Percentiles rank a stretch among this genome's conserved stretches.
phyloP scores from a whole-genome alignment of 139 green algal species.

The Closterium sp. region DNA sequence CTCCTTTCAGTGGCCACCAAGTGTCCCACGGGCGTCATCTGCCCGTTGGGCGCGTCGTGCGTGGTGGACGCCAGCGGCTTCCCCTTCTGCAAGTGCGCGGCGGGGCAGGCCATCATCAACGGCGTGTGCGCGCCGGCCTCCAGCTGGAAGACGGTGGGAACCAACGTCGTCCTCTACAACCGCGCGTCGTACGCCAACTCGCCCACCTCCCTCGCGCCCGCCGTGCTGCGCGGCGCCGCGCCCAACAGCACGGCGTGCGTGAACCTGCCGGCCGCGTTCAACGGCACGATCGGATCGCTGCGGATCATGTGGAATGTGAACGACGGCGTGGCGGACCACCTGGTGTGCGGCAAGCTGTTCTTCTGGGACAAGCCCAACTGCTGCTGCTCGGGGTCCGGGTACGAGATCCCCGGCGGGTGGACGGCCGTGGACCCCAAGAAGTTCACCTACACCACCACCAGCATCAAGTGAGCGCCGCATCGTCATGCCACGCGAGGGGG shows the following conservation, averaged over 20 bases:
- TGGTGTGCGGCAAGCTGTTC: not conserved
- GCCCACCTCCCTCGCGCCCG: not conserved
- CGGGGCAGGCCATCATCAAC: not conserved
- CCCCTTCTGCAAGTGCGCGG: not conserved
- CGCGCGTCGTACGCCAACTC: not conserved
- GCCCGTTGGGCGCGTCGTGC: not conserved
- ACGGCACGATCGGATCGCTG: not conserved
- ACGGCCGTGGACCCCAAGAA: not conserved
- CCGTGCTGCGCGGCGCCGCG: not conserved
- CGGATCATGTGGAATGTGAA: constrained; percentile 7
- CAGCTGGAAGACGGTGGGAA: not conserved
- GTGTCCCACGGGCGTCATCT: not conserved
- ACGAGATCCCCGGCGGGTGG: not conserved
- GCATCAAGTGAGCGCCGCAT: not conserved
- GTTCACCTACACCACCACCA: not conserved
- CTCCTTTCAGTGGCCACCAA: no score
- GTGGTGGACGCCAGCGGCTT: not conserved
- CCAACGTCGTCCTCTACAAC: not conserved
- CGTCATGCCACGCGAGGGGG: no score
- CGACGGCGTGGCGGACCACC: not conserved
- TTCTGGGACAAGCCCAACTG: not conserved
- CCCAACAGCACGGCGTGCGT: not conserved
- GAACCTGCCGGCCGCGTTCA: constrained; percentile 1
- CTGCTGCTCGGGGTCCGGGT: not conserved
- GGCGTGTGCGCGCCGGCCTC: not conserved